A percentile compares a stretch with the other conserved stretches of the same genome.
Conservation (phyloP, 139 green algal species). For the Coelastrella sp. region DNA sequence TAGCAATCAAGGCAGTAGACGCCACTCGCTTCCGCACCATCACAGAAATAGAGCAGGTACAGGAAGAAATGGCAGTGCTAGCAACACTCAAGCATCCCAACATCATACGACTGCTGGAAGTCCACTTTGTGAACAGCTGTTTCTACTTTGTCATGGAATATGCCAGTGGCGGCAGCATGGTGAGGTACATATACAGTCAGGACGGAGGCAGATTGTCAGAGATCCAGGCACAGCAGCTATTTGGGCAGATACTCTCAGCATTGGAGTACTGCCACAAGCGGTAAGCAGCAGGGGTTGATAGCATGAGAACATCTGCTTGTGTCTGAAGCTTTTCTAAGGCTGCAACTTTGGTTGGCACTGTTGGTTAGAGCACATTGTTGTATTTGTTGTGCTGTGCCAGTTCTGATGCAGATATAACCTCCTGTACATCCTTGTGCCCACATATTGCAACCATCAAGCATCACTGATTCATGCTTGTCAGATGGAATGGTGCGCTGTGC, state of each 20-base stretch:
- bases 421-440: no score
- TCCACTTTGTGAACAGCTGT: constrained; percentile 62
- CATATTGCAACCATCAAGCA: no score
- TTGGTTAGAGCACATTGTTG: no score
- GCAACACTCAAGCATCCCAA: constrained; percentile 73
- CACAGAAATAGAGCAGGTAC: constrained; percentile 73
- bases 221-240: constrained; percentile 67
- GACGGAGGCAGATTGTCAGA: constrained; percentile 60
- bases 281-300: constrained; percentile 12
- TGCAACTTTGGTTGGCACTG: no score
- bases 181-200: constrained; percentile 54
- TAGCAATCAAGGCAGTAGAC: constrained; percentile 83
- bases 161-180: constrained; percentile 71
- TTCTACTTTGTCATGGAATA: constrained; percentile 89
- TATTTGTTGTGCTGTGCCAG: no score
- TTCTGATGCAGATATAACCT: no score
- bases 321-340: no score
- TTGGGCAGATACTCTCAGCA: constrained; percentile 72
- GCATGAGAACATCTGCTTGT: no score
- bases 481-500: background rate
- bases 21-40: constrained; percentile 75
- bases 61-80: constrained; percentile 82
- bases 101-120: constrained; percentile 78
- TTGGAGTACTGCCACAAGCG: constrained; percentile 85
- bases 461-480: background rate